Conservation (phyloP, 108 stramenopile species). For the Cyclotella distinguenda region DNA sequence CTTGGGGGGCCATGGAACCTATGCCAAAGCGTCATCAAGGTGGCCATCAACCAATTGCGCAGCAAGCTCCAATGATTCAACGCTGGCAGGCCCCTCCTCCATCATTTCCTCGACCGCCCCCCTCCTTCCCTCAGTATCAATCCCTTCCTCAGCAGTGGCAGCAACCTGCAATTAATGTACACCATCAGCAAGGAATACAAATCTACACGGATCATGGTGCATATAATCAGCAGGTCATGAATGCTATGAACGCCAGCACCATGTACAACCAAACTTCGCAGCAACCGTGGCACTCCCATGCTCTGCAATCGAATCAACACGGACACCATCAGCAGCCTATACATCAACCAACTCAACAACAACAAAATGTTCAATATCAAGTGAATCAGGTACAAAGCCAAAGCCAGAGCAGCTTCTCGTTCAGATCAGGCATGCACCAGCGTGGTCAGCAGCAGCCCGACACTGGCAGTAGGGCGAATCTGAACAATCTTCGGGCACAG, state of each 20-base stretch:
- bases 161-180: neutral
- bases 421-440: constrained; percentile 40
- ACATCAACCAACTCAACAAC: constrained; percentile 4
- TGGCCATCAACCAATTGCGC: constrained; percentile 7
- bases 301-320: neutral
- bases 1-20: constrained; percentile 88
- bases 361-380: constrained; percentile 40
- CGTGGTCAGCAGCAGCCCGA: constrained; percentile 38
- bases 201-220: constrained; percentile 8
- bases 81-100: constrained; percentile 45
- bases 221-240: constrained; percentile 35
- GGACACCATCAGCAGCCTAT: neutral
- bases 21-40: constrained; percentile 57
- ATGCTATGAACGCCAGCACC: constrained; percentile 15
- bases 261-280: constrained; percentile 14
- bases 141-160: constrained; percentile 37
- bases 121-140: constrained; percentile 18
- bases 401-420: constrained; percentile 22
- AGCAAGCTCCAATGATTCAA: constrained; percentile 47
- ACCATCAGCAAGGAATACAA: constrained; percentile 25
- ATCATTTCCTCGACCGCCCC: constrained; percentile 21
- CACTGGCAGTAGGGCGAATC: constrained; percentile 34
- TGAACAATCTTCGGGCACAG: constrained; percentile 74
- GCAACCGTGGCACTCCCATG: neutral
- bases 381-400: constrained; percentile 11